Base-by-base conservation (phyloP, 106 monocot genomes). In the Allium sativum region DNA sequence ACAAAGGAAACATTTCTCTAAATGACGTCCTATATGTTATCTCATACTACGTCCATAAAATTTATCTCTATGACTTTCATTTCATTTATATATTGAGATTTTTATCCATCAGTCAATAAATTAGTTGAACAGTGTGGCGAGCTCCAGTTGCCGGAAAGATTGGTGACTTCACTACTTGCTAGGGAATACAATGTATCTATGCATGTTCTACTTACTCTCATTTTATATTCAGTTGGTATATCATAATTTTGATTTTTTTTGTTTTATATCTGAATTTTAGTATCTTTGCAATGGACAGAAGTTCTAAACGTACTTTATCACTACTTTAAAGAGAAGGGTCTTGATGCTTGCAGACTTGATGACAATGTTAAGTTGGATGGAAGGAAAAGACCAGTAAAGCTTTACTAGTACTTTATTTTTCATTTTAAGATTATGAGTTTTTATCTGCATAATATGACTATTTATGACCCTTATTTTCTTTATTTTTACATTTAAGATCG, bases 231-330 rank as follows among this genome's bases (percentile, higher is more conserved):
- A 31, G 1, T 31, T 31, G 31, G 31, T 31, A 31, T 31, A 31
- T 31, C 31, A 3, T 31, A 31, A 2, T 31, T 31, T 31, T 20
- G 13, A 12, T n/a, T n/a, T n/a, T 45, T 10, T 16, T 63, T 60
- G 40, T 7, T 48, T n/a, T 67, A 31, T 31, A 31, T 88, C n/a
- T 82, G 91, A 91, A 83, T 88, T 64, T 68, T 98, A 13, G 77
- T 98, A 58, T 98, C 92, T 61, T 92, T 92, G 7, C 98, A 98
- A 42, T 92, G 79, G 78, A 98, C 98, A 13, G 88, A 74, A 71
- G 64, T 98, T 47, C 65, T 98, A 65, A 85, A 98, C 52, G 56
- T 92, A 40, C 42, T 98, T 17, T 88, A 98, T 9, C 88, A 85
- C 65, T 98, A 74, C 70, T 70, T 98, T 13, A 65, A 64, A 50